Conservation (phyloP, 2,329 filamentous ascomycete species). For the Raffaelea albimanens region DNA sequence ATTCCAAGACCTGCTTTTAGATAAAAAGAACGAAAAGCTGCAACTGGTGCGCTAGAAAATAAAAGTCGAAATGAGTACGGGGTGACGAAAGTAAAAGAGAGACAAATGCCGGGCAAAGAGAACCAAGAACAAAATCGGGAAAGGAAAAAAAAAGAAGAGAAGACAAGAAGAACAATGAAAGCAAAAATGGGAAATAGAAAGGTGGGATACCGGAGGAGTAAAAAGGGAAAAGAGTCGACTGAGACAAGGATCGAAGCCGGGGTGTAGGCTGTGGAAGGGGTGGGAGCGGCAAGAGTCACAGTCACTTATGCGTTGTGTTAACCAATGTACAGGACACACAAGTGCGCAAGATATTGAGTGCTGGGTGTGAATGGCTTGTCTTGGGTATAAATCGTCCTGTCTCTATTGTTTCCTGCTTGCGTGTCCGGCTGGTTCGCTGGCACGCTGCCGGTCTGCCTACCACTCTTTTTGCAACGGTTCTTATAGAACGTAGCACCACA, state of each 20-base stretch:
- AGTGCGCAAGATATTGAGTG: too few species aligned
- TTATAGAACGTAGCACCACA: too few species aligned
- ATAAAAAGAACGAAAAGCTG: conserved; percentile 12
- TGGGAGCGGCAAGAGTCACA: too few species aligned
- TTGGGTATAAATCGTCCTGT: too few species aligned
- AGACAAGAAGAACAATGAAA: conserved; percentile 2
- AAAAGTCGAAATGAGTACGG: conserved; percentile 12
- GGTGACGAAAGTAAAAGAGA: conserved; percentile 9
- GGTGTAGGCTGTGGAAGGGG: too few species aligned
- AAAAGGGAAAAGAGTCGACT: not conserved
- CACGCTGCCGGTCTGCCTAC: too few species aligned
- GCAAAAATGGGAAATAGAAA: not conserved
- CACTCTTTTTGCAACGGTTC: too few species aligned
- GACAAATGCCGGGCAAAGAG: conserved; percentile 13
- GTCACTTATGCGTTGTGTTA: too few species aligned
- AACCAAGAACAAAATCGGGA: conserved; percentile 8
- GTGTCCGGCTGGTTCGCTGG: too few species aligned
- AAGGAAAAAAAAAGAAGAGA: conserved; percentile 8
- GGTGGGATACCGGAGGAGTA: conserved; percentile 2
- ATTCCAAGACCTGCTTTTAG: conserved; percentile 6
- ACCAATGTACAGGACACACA: too few species aligned
- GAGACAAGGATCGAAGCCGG: not conserved
- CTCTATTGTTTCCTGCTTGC: too few species aligned
- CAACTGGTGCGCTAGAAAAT: conserved; percentile 20
- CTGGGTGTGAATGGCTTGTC: too few species aligned